Conservation (phyloP, 2,329 filamentous ascomycete genomes). For the Aspergillus viridinutans region DNA sequence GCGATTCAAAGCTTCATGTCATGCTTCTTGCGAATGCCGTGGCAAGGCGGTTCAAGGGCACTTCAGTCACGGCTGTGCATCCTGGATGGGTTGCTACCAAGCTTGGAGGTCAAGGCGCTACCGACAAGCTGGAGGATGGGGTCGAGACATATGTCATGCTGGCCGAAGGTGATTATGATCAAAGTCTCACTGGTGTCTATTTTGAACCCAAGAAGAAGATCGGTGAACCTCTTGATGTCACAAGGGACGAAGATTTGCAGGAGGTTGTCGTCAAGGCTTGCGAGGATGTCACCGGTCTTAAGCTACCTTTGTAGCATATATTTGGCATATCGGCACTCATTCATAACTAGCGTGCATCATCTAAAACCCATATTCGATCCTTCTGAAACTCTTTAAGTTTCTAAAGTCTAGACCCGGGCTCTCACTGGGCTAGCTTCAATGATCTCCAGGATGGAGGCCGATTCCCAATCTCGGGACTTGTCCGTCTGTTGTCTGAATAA, state of each 20-base stretch:
- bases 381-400: too few species aligned
- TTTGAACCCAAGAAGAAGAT: slow-evolving; percentile 20
- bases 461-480: too few species aligned
- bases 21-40: slow-evolving; percentile 53
- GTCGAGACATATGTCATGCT: slow-evolving; percentile 49
- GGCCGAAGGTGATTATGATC: slow-evolving; percentile 29
- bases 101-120: slow-evolving; percentile 46
- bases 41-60: slow-evolving; percentile 42
- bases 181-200: slow-evolving; percentile 15
- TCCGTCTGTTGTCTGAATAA: too few species aligned
- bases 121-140: slow-evolving; percentile 45
- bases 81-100: slow-evolving; percentile 53
- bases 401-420: too few species aligned
- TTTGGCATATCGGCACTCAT: too few species aligned
- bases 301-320: slow-evolving; percentile 3
- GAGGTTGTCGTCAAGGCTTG: slow-evolving; percentile 18
- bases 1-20: slow-evolving; percentile 53
- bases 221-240: slow-evolving; percentile 9
- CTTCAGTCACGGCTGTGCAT: slow-evolving; percentile 45
- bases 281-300: slow-evolving; percentile 15
- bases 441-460: too few species aligned
- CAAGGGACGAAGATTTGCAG: slow-evolving; percentile 14
- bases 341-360: too few species aligned
- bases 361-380: too few species aligned
- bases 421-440: too few species aligned